Evolutionary conservation across 2,329 filamentous ascomycete genomes (phyloP).

Genomic region (Sclerotinia spermophila): DNA sequence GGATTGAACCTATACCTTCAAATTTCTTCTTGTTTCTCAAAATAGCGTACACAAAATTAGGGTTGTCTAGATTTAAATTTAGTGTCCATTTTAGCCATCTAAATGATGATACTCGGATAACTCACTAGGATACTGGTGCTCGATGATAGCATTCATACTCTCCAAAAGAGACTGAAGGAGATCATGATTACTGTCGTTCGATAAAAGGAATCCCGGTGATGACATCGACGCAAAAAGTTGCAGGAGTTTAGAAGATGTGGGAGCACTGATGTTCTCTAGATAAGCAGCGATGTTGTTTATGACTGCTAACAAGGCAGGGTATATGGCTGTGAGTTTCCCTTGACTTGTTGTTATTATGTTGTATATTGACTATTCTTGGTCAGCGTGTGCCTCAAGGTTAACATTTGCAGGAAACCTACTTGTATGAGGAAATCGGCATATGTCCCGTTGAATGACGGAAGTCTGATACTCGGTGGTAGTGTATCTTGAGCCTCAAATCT

Average conservation of each 20-base stretch:
- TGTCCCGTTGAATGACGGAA: constrained; percentile 79
- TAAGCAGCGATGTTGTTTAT: constrained; percentile 92
- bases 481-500: constrained; percentile 85
- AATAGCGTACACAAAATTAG: constrained; percentile 75
- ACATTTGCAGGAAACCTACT: constrained; percentile 49
- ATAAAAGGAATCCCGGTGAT: constrained; percentile 83
- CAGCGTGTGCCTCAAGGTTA: constrained; percentile 24
- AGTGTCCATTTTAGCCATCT: background rate
- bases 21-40: constrained; percentile 78
- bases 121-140: constrained; percentile 79
- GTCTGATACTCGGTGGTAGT: constrained; percentile 74
- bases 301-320: constrained; percentile 85
- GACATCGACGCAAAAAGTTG: constrained; percentile 92
- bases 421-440: constrained; percentile 95
- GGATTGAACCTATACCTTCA: constrained; percentile 45
- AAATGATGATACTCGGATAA: constrained; percentile 14
- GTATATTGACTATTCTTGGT: constrained; percentile 70
- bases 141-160: constrained; percentile 83
- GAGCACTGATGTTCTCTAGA: constrained; percentile 69
- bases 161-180: constrained; percentile 80
- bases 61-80: constrained; percentile 53
- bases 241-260: constrained; percentile 75
- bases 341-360: constrained; percentile 87
- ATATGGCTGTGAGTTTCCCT: constrained; percentile 84
- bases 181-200: constrained; percentile 85